These are phyloP conservation scores for Syzygium malaccense DNA, from an alignment of 441 rosid species.

Conservation along the genomic window DNA sequence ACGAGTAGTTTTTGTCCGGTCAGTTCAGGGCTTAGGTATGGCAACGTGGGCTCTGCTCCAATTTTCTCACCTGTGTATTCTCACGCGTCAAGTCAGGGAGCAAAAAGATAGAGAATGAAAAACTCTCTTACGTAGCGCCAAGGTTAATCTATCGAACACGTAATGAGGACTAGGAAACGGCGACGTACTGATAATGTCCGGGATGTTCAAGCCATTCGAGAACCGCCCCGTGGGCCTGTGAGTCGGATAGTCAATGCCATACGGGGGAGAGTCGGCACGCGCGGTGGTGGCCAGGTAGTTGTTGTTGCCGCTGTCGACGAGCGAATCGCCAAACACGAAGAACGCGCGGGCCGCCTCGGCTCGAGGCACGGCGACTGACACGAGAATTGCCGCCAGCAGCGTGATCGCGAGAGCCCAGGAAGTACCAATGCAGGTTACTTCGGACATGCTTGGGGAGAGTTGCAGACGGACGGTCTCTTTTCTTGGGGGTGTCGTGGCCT, in stretches of 20 bases:
- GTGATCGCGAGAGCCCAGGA: constrained; percentile 15
- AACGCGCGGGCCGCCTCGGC: not conserved
- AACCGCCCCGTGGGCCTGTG: constrained; percentile 1
- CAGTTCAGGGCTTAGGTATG: constrained; percentile 3
- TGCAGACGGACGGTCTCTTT: not conserved
- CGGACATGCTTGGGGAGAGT: not conserved
- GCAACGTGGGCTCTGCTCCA: not conserved
- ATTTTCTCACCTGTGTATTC: not conserved
- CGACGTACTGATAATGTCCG: constrained; percentile 1
- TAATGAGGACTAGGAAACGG: not conserved
- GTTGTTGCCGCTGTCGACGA: constrained; percentile 5
- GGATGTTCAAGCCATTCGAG: constrained; percentile 2
- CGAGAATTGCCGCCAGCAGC: not conserved
- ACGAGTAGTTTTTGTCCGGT: not conserved
- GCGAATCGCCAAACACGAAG: constrained; percentile 3
- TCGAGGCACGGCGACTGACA: not conserved
- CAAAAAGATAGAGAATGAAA: not conserved
- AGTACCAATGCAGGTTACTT: not conserved
- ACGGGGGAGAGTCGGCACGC: not conserved
- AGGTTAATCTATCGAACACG: not conserved
- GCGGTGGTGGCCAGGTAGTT: constrained; percentile 4
- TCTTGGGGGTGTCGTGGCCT: not conserved
- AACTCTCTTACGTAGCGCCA: not conserved
- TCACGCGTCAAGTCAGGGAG: not conserved
- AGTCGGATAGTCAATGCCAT: constrained; percentile 5